Percentiles rank a stretch among this genome's conserved stretches.
phyloP scores from a whole-genome alignment of 2,329 filamentous ascomycete genomes.

The Fusarium hainanense region DNA sequence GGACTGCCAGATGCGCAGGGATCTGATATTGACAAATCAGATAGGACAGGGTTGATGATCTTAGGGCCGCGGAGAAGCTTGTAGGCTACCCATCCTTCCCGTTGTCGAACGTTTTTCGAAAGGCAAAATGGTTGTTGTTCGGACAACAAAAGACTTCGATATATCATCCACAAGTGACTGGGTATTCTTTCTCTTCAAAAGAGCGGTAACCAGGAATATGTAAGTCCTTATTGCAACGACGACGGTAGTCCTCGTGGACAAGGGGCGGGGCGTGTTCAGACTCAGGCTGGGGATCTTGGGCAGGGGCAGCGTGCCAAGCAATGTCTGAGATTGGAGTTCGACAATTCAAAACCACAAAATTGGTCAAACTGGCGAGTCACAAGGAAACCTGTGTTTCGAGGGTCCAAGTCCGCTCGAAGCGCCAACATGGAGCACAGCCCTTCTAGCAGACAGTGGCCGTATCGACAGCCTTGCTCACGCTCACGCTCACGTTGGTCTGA shows the following conservation, averaged over 20 bases:
- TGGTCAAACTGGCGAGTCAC: conserved; percentile 36
- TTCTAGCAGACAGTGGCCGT: conserved; percentile 14
- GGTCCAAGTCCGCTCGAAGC: conserved; percentile 29
- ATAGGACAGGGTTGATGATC: conserved; percentile 32
- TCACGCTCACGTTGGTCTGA: conserved; percentile 6
- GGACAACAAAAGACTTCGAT: conserved; percentile 4
- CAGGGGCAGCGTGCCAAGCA: conserved; percentile 31
- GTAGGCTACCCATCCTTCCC: conserved; percentile 4
- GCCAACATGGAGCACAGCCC: conserved; percentile 31
- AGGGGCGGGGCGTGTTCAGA: conserved; percentile 23
- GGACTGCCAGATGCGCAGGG: conserved; percentile 28
- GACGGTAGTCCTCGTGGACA: conserved; percentile 22
- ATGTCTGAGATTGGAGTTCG: conserved; percentile 35
- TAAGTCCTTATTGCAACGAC: conserved; percentile 31
- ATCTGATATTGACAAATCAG: conserved; percentile 30
- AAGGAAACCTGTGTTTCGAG: conserved; percentile 30
- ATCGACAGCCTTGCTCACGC: conserved; percentile 22
- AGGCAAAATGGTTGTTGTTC: background rate
- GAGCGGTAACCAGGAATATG: conserved; percentile 33
- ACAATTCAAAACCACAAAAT: conserved; percentile 31
- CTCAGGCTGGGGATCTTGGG: conserved; percentile 16
- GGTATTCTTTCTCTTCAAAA: conserved; percentile 1
- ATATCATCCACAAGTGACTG: background rate
- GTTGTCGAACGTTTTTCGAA: conserved; percentile 9
- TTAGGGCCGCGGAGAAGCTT: conserved; percentile 41